A percentile compares a stretch with the other conserved stretches of the same genome.
phyloP scores from a whole-genome alignment of 2,329 filamentous ascomycete species.

The Cordyceps sp. region DNA sequence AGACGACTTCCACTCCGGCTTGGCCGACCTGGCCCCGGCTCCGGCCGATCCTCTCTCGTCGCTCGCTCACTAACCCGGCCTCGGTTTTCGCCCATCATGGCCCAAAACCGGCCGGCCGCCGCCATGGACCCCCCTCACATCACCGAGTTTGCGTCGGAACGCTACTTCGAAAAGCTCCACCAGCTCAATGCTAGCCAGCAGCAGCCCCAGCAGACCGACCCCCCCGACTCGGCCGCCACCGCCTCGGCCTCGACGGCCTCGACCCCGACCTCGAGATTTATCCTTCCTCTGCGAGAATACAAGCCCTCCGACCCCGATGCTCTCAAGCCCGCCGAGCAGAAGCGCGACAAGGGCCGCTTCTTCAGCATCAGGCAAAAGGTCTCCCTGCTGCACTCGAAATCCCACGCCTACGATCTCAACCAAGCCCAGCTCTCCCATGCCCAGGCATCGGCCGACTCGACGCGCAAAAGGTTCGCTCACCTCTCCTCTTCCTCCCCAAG shows the following conservation, averaged over 20 bases:
- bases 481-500: neutral
- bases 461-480: constrained; percentile 14
- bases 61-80: no score
- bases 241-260: constrained; percentile 18
- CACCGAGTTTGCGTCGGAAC: constrained; percentile 49
- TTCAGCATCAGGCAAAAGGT: constrained; percentile 23
- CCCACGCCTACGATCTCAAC: constrained; percentile 7
- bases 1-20: constrained; percentile 13
- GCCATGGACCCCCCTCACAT: constrained; percentile 46
- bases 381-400: constrained; percentile 17
- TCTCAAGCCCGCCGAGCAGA: constrained; percentile 14
- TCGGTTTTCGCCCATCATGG: constrained; percentile 11
- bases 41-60: constrained; percentile 3
- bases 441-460: constrained; percentile 11
- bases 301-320: constrained; percentile 15
- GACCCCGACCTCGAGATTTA: no score
- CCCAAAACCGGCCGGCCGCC: constrained; percentile 13
- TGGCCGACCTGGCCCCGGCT: constrained; percentile 12
- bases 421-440: constrained; percentile 3
- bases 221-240: constrained; percentile 8
- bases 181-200: constrained; percentile 32
- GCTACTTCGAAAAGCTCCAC: constrained; percentile 45
- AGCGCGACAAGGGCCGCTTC: constrained; percentile 25
- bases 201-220: constrained; percentile 10
- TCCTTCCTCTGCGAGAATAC: constrained; percentile 29